Percentiles rank a stretch among this genome's conserved stretches.
phyloP scores from a whole-genome alignment of 2,329 filamentous ascomycete species.

The Bimuria novae-zelandiae region DNA sequence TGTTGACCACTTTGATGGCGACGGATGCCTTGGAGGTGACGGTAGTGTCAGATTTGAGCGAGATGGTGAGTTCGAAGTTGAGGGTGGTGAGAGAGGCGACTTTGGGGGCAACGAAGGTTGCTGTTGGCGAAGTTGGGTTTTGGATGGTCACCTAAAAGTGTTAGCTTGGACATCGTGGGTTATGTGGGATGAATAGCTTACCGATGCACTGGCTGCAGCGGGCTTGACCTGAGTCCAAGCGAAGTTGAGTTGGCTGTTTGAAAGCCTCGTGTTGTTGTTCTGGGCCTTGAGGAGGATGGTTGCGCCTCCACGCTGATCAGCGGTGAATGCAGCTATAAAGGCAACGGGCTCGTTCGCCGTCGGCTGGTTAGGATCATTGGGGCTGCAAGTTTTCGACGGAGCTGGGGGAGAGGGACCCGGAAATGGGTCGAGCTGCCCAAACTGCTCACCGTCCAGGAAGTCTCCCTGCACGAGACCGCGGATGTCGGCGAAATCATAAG shows the following conservation, averaged over 20 bases:
- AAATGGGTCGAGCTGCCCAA: constrained; percentile 47
- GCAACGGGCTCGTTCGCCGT: constrained; percentile 19
- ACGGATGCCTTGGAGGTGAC: constrained; percentile 31
- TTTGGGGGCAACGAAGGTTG: constrained; percentile 29
- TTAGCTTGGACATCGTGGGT: neutral
- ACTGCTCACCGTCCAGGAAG: constrained; percentile 37
- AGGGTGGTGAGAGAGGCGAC: constrained; percentile 27
- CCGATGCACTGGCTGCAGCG: constrained; percentile 11
- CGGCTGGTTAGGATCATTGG: constrained; percentile 14
- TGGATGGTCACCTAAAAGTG: constrained; percentile 22
- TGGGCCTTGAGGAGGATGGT: constrained; percentile 34
- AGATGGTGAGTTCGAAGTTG: constrained; percentile 36
- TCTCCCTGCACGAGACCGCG: constrained; percentile 40
- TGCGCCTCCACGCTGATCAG: constrained; percentile 36
- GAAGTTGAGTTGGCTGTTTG: constrained; percentile 34
- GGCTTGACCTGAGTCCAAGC: constrained; percentile 38
- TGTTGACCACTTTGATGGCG: constrained; percentile 33
- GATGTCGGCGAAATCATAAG: constrained; percentile 40
- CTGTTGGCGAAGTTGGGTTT: constrained; percentile 24
- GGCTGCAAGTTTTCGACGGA: constrained; percentile 30
- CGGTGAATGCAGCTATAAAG: constrained; percentile 24
- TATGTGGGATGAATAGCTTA: neutral
- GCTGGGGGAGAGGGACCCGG: constrained; percentile 36
- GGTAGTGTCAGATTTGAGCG: constrained; percentile 28
- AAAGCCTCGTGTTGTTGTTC: constrained; percentile 29